A percentile compares a stretch with the other conserved stretches of the same genome.
Evolutionary conservation across 2,329 filamentous ascomycete species (phyloP).

Genomic region (Mariannaea sp.): DNA sequence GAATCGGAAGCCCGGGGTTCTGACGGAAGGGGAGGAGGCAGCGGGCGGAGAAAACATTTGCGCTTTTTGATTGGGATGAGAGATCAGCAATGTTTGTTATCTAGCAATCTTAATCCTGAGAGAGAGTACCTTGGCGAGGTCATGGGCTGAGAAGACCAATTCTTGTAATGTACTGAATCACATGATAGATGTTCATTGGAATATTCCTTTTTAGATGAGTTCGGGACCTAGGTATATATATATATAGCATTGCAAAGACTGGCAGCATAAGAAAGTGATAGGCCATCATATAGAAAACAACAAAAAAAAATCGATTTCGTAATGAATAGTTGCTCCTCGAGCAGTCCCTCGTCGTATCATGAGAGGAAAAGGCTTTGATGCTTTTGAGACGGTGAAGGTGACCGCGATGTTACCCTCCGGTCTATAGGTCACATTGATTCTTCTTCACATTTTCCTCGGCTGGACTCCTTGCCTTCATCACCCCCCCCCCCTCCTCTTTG

Average conservation of each 20-base stretch:
- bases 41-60: too few species aligned
- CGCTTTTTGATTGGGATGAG: too few species aligned
- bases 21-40: too few species aligned
- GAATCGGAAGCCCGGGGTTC: too few species aligned
- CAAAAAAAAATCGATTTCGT: constrained; percentile 29
- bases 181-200: constrained; percentile 2
- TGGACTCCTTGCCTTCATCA: constrained; percentile 10
- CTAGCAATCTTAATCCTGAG: too few species aligned
- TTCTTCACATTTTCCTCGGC: constrained; percentile 6
- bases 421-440: constrained; percentile 21
- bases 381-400: constrained; percentile 17
- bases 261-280: constrained; percentile 4
- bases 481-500: constrained; percentile 8
- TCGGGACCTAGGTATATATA: constrained; percentile 8
- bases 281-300: constrained; percentile 22
- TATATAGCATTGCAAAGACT: constrained; percentile 8
- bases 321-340: constrained; percentile 20
- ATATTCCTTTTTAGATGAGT: constrained; percentile 31
- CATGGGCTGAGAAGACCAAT: too few species aligned
- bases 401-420: constrained; percentile 17
- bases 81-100: too few species aligned
- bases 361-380: constrained; percentile 16
- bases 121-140: too few species aligned
- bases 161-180: constrained; percentile 36
- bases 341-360: constrained; percentile 24